Percentiles rank a stretch among this genome's conserved stretches.
Evolutionary conservation across 345 rosid species (phyloP).

Genomic region (Melaleuca quinquenervia): DNA sequence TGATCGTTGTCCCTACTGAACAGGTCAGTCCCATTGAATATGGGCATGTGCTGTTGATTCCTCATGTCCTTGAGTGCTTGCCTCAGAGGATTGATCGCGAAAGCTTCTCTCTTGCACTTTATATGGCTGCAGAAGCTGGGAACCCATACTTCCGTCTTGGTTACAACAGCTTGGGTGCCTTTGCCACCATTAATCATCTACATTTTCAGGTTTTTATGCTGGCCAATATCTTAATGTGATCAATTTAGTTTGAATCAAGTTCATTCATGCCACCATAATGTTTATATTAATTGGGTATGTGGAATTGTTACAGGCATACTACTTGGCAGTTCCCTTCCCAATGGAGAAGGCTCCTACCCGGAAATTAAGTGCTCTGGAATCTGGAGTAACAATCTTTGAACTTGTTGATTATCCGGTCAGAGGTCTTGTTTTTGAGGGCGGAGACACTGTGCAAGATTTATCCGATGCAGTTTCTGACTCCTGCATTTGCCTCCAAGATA

Average conservation of each 20-base stretch:
- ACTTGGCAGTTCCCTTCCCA: constrained; percentile 64
- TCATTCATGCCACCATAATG: background rate
- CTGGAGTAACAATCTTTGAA: constrained; percentile 53
- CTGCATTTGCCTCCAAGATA: constrained; percentile 80
- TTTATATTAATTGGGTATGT: background rate
- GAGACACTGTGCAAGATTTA: constrained; percentile 43
- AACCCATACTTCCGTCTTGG: constrained; percentile 84
- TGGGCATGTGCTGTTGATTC: constrained; percentile 89
- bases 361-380: constrained; percentile 30
- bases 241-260: background rate
- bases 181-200: constrained; percentile 97
- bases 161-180: constrained; percentile 95
- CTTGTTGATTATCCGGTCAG: constrained; percentile 74
- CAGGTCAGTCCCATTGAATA: constrained; percentile 99
- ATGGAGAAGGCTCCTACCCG: constrained; percentile 73
- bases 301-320: constrained; percentile 53
- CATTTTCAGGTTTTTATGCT: constrained; percentile 77
- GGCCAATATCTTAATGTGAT: background rate
- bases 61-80: constrained; percentile 71
- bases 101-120: constrained; percentile 73
- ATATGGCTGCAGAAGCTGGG: constrained; percentile 78
- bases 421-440: constrained; percentile 79
- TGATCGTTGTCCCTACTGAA: background rate
- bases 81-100: constrained; percentile 91
- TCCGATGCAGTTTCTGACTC: constrained; percentile 53